Evolutionary conservation across 352 stramenopile species (phyloP), one percentile per base, ranked within the genome.

Genomic region (Phytophthora ohioensis): DNA sequence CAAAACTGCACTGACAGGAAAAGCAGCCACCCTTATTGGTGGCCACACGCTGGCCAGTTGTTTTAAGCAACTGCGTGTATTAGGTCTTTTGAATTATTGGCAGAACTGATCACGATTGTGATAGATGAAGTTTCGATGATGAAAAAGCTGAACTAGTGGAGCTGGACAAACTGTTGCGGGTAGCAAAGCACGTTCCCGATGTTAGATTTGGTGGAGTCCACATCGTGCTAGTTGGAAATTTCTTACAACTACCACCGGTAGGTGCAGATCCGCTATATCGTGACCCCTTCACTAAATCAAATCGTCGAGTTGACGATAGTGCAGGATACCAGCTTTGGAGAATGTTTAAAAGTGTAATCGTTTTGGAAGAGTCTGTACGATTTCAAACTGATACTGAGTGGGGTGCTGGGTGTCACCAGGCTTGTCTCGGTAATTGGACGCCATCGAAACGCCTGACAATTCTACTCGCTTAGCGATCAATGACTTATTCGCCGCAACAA

Each of bases 101-200:
- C 9, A 43, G 13, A 34, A 34, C 21, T 66, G 3, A 39, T 47
- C 31, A 2, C 53, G 0, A 13, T 58, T 5, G 12, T 66, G 11
- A 66, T 58, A 2, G 47, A 57, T 21, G 21, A 58, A 21, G 8
- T 66, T 3, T 66, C 58, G 2, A 67, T 58, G 58, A 58, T 67
- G 58, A 67, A 3, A 15, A 58, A 27, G 15, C 2, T 1, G 7
- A 57, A 13, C 51, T 17, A 35, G 3, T 69, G 8, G 35, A 45
- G 41, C 35, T 63, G 2, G 61, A 63, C 8, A 62, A 67, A 7
- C 8, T 63, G 21, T 10, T 62, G 9, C 61, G 27, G 2, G 12
- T 17, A 2, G 51, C 51, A 4, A 57, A 17, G 52, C 7, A 52
- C 5, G 7, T 46, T 4, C 3, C n/a, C 1, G 27, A 34, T 13